These are phyloP conservation scores for Rhynchospora tenuis DNA, from an alignment of 176 grass and related monocot genomes.

Conservation along the genomic window DNA sequence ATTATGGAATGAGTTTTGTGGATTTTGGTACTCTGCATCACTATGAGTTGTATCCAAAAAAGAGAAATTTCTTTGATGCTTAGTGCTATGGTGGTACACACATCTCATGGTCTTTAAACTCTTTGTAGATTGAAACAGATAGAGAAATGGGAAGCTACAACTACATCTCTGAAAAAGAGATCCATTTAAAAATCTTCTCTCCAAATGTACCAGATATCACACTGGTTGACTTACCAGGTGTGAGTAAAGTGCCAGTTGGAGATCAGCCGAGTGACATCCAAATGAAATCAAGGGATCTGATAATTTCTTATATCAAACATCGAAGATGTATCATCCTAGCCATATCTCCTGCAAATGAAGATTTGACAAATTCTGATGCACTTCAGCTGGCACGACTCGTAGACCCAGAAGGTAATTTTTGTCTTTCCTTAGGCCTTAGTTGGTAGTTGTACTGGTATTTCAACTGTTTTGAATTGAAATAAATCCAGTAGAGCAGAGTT, in stretches of 20 bases:
- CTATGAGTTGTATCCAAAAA: neutral
- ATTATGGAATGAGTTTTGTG: neutral
- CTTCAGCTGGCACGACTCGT: constrained; percentile 87
- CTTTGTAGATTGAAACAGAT: constrained; percentile 67
- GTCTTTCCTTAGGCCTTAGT: neutral
- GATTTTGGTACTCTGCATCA: neutral
- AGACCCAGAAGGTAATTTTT: constrained; percentile 73
- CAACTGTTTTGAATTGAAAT: neutral
- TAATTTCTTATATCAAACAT: constrained; percentile 87
- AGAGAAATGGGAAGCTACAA: constrained; percentile 81
- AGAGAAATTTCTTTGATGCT: neutral
- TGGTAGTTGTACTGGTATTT: neutral
- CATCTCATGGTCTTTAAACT: constrained; percentile 1
- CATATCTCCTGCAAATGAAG: constrained; percentile 86
- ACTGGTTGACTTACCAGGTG: constrained; percentile 90
- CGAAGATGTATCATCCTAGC: constrained; percentile 91
- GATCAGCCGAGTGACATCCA: constrained; percentile 94
- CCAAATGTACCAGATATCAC: constrained; percentile 91
- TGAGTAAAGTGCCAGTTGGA: constrained; percentile 87
- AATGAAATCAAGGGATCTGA: constrained; percentile 78
- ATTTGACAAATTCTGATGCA: constrained; percentile 91
- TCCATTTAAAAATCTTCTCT: constrained; percentile 86
- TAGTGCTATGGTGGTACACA: neutral
- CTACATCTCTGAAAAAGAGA: constrained; percentile 83
- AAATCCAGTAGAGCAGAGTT: constrained; percentile 23